Conservation (phyloP, 2,329 filamentous ascomycete genomes). For the Chalaropsis ovoidea region DNA sequence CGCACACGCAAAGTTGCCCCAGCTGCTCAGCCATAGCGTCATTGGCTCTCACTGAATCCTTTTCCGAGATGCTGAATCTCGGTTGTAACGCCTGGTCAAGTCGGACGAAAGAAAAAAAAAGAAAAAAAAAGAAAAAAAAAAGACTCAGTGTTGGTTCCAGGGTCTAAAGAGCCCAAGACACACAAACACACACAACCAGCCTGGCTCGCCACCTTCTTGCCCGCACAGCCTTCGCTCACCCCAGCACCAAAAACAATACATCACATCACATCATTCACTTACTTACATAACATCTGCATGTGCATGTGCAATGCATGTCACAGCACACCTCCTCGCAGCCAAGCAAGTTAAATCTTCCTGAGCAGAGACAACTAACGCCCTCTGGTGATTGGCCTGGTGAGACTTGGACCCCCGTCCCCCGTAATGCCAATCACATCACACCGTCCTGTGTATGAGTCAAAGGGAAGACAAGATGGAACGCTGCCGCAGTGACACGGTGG, state of each 20-base stretch:
- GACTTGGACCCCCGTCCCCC: not conserved
- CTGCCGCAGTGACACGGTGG: too few species aligned
- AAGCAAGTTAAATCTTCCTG: too few species aligned
- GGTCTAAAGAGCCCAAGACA: not conserved
- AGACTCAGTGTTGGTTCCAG: not conserved
- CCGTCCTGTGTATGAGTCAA: not conserved
- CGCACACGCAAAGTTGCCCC: not conserved
- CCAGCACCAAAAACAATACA: too few species aligned
- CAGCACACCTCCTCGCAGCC: too few species aligned
- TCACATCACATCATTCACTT: too few species aligned
- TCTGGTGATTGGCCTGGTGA: not conserved
- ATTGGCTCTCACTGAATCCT: slow-evolving; percentile 2
- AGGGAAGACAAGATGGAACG: too few species aligned
- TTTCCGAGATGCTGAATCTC: slow-evolving; percentile 6
- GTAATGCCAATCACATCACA: not conserved
- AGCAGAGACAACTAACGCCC: not conserved
- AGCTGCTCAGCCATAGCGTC: not conserved
- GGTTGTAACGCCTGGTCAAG: not conserved
- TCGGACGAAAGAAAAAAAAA: not conserved
- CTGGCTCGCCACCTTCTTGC: too few species aligned
- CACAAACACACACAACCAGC: not conserved
- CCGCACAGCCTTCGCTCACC: too few species aligned
- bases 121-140: not conserved
- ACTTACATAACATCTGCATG: too few species aligned
- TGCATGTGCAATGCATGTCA: too few species aligned